These are phyloP conservation scores for Auricularia sp. DNA, from an alignment of 768 basidiomycete species.

Conservation along the genomic window DNA sequence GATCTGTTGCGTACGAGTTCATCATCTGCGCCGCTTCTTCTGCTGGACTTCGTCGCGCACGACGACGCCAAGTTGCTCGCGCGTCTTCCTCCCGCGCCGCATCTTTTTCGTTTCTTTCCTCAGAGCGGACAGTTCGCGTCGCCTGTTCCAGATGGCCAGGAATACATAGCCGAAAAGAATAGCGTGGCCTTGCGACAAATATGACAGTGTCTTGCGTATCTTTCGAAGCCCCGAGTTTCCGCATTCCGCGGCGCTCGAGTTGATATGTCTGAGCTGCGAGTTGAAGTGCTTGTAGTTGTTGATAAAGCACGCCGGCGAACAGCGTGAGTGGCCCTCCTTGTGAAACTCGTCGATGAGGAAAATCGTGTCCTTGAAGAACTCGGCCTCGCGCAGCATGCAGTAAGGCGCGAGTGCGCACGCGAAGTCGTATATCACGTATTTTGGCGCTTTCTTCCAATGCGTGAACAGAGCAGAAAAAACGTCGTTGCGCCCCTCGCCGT, in stretches of 20 bases:
- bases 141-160: too few species aligned
- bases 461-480: slow-evolving; percentile 31
- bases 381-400: slow-evolving; percentile 19
- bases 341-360: slow-evolving; percentile 28
- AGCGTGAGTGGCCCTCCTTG: slow-evolving; percentile 23
- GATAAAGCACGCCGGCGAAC: slow-evolving; percentile 19
- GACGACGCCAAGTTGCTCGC: too few species aligned
- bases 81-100: too few species aligned
- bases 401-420: slow-evolving; percentile 25
- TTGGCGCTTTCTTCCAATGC: slow-evolving; percentile 19
- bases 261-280: slow-evolving; percentile 17
- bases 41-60: too few species aligned
- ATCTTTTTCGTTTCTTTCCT: too few species aligned
- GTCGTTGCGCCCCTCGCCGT: slow-evolving; percentile 27
- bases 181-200: slow-evolving; percentile 19
- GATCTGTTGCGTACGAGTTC: too few species aligned
- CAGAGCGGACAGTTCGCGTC: too few species aligned
- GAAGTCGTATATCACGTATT: slow-evolving; percentile 23
- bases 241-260: slow-evolving; percentile 27
- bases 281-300: slow-evolving; percentile 19
- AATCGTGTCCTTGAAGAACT: slow-evolving; percentile 23
- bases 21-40: too few species aligned
- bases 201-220: slow-evolving; percentile 22
- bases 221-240: slow-evolving; percentile 20
- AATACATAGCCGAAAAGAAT: slow-evolving; percentile 19